phyloP scores from a whole-genome alignment of 2,329 filamentous ascomycete genomes.

The Myriosclerotinia scirpicola region DNA sequence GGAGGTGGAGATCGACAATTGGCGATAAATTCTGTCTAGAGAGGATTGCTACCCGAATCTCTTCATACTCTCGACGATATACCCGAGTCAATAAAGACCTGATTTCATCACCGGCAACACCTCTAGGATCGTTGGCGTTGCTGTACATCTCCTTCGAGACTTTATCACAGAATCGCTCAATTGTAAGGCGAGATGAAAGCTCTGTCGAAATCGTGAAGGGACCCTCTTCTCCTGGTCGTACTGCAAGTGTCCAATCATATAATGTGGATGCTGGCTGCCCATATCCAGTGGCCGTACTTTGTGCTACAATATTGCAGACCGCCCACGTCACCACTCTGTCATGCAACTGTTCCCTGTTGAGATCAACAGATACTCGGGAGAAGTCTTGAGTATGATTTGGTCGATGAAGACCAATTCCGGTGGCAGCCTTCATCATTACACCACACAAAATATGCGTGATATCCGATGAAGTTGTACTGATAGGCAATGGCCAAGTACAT shows the following conservation, averaged over 20 bases:
- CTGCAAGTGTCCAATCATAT: constrained; percentile 72
- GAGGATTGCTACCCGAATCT: constrained; percentile 60
- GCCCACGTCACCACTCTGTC: constrained; percentile 81
- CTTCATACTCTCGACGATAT: constrained; percentile 63
- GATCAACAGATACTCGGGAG: constrained; percentile 69
- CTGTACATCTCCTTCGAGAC: constrained; percentile 78
- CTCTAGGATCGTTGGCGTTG: constrained; percentile 70
- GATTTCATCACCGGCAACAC: constrained; percentile 66
- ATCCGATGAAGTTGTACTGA: constrained; percentile 76
- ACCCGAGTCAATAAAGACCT: constrained; percentile 66
- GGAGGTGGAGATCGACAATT: constrained; percentile 64
- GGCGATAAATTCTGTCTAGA: constrained; percentile 56
- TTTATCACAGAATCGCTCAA: constrained; percentile 75
- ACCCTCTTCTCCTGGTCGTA: constrained; percentile 58
- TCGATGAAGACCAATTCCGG: constrained; percentile 77
- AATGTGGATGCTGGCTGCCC: constrained; percentile 77
- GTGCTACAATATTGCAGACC: constrained; percentile 80
- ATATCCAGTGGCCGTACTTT: constrained; percentile 79
- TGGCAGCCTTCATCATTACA: constrained; percentile 84
- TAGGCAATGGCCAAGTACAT: constrained; percentile 80
- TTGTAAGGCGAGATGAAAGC: constrained; percentile 66
- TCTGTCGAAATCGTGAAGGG: constrained; percentile 60
- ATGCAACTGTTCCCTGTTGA: constrained; percentile 76
- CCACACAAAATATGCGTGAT: constrained; percentile 77
- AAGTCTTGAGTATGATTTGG: constrained; percentile 84